Percentiles rank a stretch among this genome's conserved stretches.
phyloP scores from a whole-genome alignment of 164 flowering plant species.

The Stephania yunnanensis region DNA sequence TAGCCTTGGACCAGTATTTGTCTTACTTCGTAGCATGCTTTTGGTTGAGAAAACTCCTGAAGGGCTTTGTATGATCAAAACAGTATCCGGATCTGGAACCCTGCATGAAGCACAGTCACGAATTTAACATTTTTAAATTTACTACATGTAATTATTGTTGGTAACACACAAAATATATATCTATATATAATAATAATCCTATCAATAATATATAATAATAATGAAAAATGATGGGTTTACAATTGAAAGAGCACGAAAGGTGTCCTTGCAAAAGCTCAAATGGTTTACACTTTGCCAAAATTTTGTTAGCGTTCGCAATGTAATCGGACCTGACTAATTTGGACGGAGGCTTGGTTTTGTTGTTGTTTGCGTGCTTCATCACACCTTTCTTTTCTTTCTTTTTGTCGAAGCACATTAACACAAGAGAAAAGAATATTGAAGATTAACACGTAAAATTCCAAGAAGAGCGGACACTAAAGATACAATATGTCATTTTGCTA shows the following conservation, averaged over 20 bases:
- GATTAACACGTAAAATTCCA: background rate
- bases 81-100: constrained; percentile 87
- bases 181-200: no score
- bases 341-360: no score
- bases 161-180: no score
- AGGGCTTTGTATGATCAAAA: constrained; percentile 72
- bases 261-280: background rate
- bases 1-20: constrained; percentile 54
- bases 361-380: no score
- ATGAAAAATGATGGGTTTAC: background rate
- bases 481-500: background rate
- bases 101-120: constrained; percentile 31
- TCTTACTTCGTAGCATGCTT: constrained; percentile 55
- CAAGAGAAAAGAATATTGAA: background rate
- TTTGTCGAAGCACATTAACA: background rate
- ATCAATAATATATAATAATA: no score
- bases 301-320: background rate
- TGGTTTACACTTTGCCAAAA: background rate
- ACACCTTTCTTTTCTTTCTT: background rate
- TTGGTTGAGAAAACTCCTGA: constrained; percentile 66
- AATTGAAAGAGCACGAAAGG: background rate
- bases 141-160: no score
- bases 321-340: background rate
- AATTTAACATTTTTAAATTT: no score
- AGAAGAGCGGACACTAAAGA: background rate